A percentile compares a stretch with the other conserved stretches of the same genome.
phyloP scores from a whole-genome alignment of 2,329 filamentous ascomycete genomes.

The Aspergillus puulaauensis region DNA sequence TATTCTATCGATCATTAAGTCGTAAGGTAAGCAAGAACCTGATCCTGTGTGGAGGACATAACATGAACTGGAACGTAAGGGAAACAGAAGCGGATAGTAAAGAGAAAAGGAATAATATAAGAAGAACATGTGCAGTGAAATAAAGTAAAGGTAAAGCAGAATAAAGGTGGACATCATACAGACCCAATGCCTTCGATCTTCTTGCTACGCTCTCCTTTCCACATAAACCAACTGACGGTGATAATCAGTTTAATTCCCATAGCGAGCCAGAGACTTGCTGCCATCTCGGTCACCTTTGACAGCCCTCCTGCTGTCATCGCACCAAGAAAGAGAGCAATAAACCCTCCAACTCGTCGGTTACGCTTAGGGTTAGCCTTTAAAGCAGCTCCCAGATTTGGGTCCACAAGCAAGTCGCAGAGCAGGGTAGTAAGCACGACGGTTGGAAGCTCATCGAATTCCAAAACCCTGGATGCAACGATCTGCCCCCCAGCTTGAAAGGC shows the following conservation, averaged over 20 bases:
- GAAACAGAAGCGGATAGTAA: background rate
- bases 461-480: constrained; percentile 37
- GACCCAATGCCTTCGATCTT: constrained; percentile 8
- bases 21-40: background rate
- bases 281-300: constrained; percentile 35
- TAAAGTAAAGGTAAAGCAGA: background rate
- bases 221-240: constrained; percentile 37
- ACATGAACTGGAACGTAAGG: background rate
- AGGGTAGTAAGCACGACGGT: constrained; percentile 44
- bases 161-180: background rate
- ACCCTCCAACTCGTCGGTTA: constrained; percentile 36
- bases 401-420: constrained; percentile 40
- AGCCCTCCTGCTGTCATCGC: constrained; percentile 43
- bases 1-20: constrained; percentile 6
- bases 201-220: constrained; percentile 24
- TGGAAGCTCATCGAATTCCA: constrained; percentile 41
- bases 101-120: background rate
- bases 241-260: constrained; percentile 37
- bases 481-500: constrained; percentile 44
- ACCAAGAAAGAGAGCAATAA: constrained; percentile 40
- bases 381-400: constrained; percentile 26
- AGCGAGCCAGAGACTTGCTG: constrained; percentile 42
- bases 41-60: background rate
- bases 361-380: constrained; percentile 29
- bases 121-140: background rate